These are phyloP conservation scores for Linum trigynum DNA, from an alignment of 345 rosid species.

Conservation along the genomic window DNA sequence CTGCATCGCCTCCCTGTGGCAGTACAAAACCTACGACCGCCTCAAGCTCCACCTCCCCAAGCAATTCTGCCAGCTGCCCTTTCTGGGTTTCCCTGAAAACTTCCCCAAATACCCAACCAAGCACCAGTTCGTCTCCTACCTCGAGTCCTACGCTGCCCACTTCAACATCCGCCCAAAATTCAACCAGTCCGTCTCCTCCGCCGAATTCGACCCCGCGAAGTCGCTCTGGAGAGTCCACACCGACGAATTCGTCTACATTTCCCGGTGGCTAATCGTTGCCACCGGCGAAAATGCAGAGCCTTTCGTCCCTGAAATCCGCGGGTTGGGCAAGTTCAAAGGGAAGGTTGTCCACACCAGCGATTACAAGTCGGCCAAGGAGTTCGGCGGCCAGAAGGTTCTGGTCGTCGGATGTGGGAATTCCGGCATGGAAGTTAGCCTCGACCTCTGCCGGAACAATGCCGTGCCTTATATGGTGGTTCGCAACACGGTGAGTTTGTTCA, in stretches of 20 bases:
- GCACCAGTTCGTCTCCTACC: slow-evolving; percentile 57
- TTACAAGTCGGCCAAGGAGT: slow-evolving; percentile 47
- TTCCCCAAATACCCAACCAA: slow-evolving; percentile 78
- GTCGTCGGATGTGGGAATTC: slow-evolving; percentile 86
- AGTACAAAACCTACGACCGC: slow-evolving; percentile 64
- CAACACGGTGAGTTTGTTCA: slow-evolving; percentile 33
- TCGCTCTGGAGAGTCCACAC: slow-evolving; percentile 65
- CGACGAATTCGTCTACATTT: slow-evolving; percentile 37
- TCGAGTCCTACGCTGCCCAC: slow-evolving; percentile 56
- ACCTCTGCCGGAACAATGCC: slow-evolving; percentile 52
- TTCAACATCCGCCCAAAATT: slow-evolving; percentile 58
- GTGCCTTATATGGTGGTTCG: slow-evolving; percentile 49
- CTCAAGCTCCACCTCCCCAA: slow-evolving; percentile 88
- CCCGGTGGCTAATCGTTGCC: slow-evolving; percentile 58
- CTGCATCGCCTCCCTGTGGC: slow-evolving; percentile 86
- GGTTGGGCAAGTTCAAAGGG: slow-evolving; percentile 41
- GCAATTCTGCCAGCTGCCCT: slow-evolving; percentile 72
- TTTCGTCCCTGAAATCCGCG: slow-evolving; percentile 35
- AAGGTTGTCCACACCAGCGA: slow-evolving; percentile 42
- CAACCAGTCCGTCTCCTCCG: slow-evolving; percentile 46
- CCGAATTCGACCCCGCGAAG: slow-evolving; percentile 37
- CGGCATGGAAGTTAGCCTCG: slow-evolving; percentile 59
- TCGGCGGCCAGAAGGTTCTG: slow-evolving; percentile 36
- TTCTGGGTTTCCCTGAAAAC: slow-evolving; percentile 46
- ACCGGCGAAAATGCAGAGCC: slow-evolving; percentile 75